Percentiles rank a stretch among this genome's conserved stretches.
Evolutionary conservation across 371 early-diverging fungal genomes (phyloP).

Genomic region (Amoeboaphelidium occidentale): DNA sequence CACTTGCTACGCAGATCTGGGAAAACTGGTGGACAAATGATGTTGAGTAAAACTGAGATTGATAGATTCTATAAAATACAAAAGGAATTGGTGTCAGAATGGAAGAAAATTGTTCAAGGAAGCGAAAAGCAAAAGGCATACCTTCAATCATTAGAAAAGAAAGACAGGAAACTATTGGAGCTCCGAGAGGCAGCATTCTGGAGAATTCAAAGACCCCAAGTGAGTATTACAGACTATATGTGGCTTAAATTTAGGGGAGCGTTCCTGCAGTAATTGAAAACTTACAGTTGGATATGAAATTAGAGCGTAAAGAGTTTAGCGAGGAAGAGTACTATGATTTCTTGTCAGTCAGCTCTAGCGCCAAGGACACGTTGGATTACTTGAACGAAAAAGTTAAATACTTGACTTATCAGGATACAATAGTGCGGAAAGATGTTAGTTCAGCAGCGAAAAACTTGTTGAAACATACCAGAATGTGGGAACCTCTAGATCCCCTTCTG

Average conservation of each 20-base stretch:
- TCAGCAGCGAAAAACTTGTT: not conserved
- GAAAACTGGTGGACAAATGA: not conserved
- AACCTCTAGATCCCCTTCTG: not conserved
- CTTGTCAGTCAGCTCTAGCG: not conserved
- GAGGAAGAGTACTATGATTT: not conserved
- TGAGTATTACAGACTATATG: not conserved
- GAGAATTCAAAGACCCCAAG: not conserved
- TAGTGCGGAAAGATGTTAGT: not conserved
- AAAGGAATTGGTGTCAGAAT: not conserved
- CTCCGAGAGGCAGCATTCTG: not conserved
- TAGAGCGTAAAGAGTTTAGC: not conserved
- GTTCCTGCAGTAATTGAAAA: not conserved
- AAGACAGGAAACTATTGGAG: not conserved
- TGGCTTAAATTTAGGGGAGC: not conserved
- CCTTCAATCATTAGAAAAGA: not conserved
- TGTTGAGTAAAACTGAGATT: not conserved
- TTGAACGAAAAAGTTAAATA: no score
- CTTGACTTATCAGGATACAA: no score
- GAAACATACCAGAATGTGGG: not conserved
- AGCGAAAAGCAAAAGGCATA: not conserved
- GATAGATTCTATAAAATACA: not conserved
- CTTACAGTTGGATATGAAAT: not conserved
- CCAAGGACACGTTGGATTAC: not conserved
- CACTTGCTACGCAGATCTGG: not conserved
- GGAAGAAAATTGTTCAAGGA: not conserved